A percentile compares a stretch with the other conserved stretches of the same genome.
Evolutionary conservation across 192 early-diverging fungal species (phyloP).

Genomic region (Diversispora epigaea): DNA sequence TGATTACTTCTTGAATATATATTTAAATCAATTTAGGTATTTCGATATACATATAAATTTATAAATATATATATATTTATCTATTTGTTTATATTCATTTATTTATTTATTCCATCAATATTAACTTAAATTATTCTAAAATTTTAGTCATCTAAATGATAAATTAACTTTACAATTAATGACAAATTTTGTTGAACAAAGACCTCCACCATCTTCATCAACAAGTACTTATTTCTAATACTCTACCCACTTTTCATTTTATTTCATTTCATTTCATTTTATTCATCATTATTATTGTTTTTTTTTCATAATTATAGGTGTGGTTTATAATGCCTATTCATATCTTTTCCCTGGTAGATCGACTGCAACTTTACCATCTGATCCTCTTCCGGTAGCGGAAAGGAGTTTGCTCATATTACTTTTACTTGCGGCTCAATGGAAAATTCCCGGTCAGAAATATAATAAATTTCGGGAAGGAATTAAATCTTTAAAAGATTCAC

Average conservation of each 20-base stretch:
- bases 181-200: conserved; percentile 55
- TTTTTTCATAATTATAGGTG: conserved; percentile 38
- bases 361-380: conserved; percentile 37
- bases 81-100: neutral
- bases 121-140: neutral
- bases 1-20: conserved; percentile 68
- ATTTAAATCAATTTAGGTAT: conserved; percentile 60
- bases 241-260: neutral
- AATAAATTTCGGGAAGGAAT: conserved; percentile 47
- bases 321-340: conserved; percentile 69
- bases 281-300: conserved; percentile 24
- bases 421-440: conserved; percentile 48
- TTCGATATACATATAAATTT: too few species aligned
- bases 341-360: conserved; percentile 61
- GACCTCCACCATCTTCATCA: conserved; percentile 42
- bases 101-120: too few species aligned
- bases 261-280: conserved; percentile 31
- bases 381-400: conserved; percentile 60
- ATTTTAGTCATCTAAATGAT: conserved; percentile 1
- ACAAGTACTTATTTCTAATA: conserved; percentile 35
- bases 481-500: conserved; percentile 43
- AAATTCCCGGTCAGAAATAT: conserved; percentile 24
- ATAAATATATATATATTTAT: neutral
- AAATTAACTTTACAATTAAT: conserved; percentile 36
- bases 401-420: conserved; percentile 63